Base-by-base conservation (phyloP, 192 early-diverging fungal species). In the Glomus cerebriforme region DNA sequence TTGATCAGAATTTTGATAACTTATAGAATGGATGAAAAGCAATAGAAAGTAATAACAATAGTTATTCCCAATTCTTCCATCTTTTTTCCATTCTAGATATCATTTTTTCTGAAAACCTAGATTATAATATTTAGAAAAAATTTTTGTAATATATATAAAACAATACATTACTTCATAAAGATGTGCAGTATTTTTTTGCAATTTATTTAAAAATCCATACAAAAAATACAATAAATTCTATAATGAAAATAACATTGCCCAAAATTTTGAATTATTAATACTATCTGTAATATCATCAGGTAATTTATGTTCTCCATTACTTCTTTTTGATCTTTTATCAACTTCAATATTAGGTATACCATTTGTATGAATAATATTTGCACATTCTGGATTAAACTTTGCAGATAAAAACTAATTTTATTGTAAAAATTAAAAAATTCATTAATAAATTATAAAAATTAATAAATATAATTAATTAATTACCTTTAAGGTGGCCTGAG, bases 161-260 rank as follows among this genome's bases (percentile, higher is more conserved):
- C 54, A 59, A 74, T 74, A 12, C 7, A 74, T 19, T 59, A 60
- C 73, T 59, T 74, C 13, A 60, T 59, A 74, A 59, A 74, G 58
- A 5, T 29, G 3, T 34, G 73, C 26, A n/a, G 47, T 32, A 60
- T 74, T n/a, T 12, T 60, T 59, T 60, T 74, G 73, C 29, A 74
- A 74, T 31, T 34, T 34, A 22, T 74, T 74, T 2, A 74, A 19
- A 59, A 74, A 60, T 7, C 32, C 17, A 60, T 29, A 74, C 9
- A 59, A 74, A 59, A 15, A 9, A 59, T 74, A 54, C 17, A 74
- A 60, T 32, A 70, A 27, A 70, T 70, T 70, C 47, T 70, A 39
- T 47, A 70, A 70, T 27, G 39, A 47, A 70, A 70, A 70, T 47
- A 70, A 45, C 17, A 0, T 70, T 70, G 7, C 1, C 1, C 68